Base-by-base conservation (phyloP, 2,329 filamentous ascomycete species). In the Coniochaeta sp. region DNA sequence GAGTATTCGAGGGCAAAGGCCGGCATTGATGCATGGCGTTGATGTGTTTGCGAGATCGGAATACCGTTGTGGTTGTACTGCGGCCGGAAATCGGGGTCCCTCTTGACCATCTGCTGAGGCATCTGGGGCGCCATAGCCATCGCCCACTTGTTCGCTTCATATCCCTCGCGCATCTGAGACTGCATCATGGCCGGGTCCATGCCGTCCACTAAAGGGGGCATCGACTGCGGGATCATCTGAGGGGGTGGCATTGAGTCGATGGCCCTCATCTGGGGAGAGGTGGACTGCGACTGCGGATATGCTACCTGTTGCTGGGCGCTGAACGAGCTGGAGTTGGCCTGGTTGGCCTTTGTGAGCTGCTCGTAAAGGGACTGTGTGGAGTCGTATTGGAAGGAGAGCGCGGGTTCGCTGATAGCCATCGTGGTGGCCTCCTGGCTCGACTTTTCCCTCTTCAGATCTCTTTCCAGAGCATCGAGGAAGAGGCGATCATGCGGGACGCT, bases 371-470 rank as follows among this genome's bases (percentile, higher is more conserved):
- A 97, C 74, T 99, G 94, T 30, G 94, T 97, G 22, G 94, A 96
- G 75, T 99, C 94, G 73, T 96, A 99, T 72, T 99, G 91, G 76
- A 99, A 99, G 1, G 94, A 99, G 63, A 97, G 77, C 49, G 94
- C 94, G 31, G 94, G 94, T 75, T 99, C 94, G 80, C 87, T 95
- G 67, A 97, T 91, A 51, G 94, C 94, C 62, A 96, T 85, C 14
- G 94, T 99, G 49, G 91, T 99, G 52, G 94, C 90, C 73, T 99
- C 94, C 73, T 99, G 94, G 59, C 88, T 87, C 92, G 97, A 97
- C 82, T 99, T 99, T 75, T 99, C 94, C 65, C 94, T 85, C 84
- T 99, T 99, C 66, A 99, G 74, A 67, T 99, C 94, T 58, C 94
- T 87, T 79, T 99, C 94, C 62, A 99, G 78, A 33, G 94, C 94